A percentile compares a stretch with the other conserved stretches of the same genome.
phyloP scores from a whole-genome alignment of 2,329 filamentous ascomycete species.

The Fusarium equiseti region DNA sequence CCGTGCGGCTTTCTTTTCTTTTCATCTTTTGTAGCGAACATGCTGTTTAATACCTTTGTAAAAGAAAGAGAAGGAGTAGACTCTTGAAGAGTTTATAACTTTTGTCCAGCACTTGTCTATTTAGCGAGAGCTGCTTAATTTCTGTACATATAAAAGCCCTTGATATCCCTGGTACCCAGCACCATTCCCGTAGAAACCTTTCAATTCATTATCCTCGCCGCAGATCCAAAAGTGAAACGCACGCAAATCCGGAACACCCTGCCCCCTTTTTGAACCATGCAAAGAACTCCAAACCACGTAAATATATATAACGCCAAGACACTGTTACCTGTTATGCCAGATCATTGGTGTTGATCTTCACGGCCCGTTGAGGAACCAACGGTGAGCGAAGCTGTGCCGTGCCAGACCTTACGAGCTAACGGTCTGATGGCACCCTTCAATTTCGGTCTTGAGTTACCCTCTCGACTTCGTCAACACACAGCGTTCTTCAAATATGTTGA shows the following conservation, averaged over 20 bases:
- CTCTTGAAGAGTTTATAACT: constrained; percentile 26
- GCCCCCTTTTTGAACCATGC: constrained; percentile 2
- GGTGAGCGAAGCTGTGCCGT: constrained; percentile 4
- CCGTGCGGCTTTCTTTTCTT: constrained; percentile 18
- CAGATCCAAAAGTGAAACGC: not conserved
- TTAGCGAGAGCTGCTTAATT: constrained; percentile 39
- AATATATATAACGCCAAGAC: constrained; percentile 1
- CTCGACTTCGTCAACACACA: not conserved
- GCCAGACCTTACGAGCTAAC: not conserved
- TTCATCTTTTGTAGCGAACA: constrained; percentile 16
- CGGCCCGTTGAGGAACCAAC: not conserved
- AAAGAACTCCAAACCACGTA: not conserved
- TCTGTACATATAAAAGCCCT: constrained; percentile 33
- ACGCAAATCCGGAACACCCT: constrained; percentile 19
- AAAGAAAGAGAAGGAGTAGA: constrained; percentile 24
- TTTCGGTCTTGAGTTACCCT: not conserved
- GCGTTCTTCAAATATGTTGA: not conserved
- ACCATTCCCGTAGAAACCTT: constrained; percentile 17
- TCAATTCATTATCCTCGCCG: constrained; percentile 4
- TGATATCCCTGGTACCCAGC: constrained; percentile 36
- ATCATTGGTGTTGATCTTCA: not conserved
- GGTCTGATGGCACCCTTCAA: not conserved
- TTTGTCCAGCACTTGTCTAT: constrained; percentile 26
- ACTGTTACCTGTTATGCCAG: not conserved
- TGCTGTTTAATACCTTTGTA: constrained; percentile 8